These are phyloP conservation scores for Acaromyces ingoldii DNA, from an alignment of 1,284 basidiomycete species.

Conservation along the genomic window DNA sequence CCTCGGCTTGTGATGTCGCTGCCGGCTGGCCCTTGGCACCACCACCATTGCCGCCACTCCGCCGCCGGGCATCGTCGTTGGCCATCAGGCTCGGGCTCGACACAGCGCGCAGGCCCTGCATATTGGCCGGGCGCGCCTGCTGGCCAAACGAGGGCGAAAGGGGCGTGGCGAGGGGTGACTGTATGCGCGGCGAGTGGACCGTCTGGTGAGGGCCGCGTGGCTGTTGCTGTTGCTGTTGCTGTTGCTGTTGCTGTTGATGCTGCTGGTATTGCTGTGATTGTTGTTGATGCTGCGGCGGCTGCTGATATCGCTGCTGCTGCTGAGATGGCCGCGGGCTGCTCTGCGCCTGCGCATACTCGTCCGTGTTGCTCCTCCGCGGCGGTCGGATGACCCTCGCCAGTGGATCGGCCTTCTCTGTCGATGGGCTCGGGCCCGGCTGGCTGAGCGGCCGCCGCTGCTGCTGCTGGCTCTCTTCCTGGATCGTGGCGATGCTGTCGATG, in stretches of 20 bases:
- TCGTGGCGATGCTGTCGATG: background rate
- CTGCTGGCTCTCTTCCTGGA: too few relatives aligned
- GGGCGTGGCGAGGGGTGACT: too few relatives aligned
- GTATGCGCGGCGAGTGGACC: too few relatives aligned
- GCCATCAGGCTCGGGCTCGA: background rate
- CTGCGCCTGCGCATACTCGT: too few relatives aligned
- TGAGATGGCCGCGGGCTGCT: too few relatives aligned
- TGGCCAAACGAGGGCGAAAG: too few relatives aligned
- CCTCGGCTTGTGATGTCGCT: slow-evolving; percentile 30
- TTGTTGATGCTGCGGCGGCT: too few relatives aligned
- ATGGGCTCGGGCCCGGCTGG: background rate
- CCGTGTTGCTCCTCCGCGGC: background rate
- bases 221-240: too few relatives aligned
- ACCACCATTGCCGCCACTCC: background rate
- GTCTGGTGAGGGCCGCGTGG: too few relatives aligned
- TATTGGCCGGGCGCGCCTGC: background rate
- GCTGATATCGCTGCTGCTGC: too few relatives aligned
- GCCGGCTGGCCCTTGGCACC: background rate
- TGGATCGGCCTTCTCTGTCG: background rate
- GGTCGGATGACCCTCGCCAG: background rate
- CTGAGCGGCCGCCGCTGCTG: background rate
- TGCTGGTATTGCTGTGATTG: too few relatives aligned
- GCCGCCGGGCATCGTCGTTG: background rate
- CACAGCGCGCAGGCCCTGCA: background rate
- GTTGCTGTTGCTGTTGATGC: too few relatives aligned